A percentile compares a stretch with the other conserved stretches of the same genome.
Conservation (phyloP, 371 early-diverging fungal species). For the Mucor mucedo region DNA sequence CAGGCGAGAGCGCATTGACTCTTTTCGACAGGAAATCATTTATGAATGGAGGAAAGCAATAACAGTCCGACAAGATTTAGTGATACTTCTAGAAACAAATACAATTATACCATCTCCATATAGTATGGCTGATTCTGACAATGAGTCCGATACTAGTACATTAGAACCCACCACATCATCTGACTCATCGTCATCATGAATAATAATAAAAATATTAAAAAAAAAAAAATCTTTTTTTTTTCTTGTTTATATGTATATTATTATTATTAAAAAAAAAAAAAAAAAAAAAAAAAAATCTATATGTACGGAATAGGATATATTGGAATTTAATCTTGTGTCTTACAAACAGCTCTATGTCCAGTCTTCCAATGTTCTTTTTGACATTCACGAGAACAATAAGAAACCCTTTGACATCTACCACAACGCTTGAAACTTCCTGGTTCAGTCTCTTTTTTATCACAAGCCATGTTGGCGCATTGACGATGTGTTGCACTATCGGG, state of each 20-base stretch:
- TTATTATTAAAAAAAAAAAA: background rate
- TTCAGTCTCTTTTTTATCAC: conserved; percentile 57
- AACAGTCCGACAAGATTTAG: conserved; percentile 12
- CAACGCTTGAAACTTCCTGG: conserved; percentile 63
- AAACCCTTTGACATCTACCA: conserved; percentile 58
- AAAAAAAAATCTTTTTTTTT: background rate
- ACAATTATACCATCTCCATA: background rate
- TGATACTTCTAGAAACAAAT: conserved; percentile 2
- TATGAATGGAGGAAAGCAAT: conserved; percentile 26
- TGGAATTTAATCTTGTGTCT: conserved; percentile 4
- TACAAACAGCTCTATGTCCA: conserved; percentile 61
- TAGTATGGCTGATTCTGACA: background rate
- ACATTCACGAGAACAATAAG: conserved; percentile 65
- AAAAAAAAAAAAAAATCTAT: background rate
- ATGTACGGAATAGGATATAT: background rate
- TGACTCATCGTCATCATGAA: conserved; percentile 5
- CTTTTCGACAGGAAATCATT: conserved; percentile 27
- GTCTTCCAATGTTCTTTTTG: conserved; percentile 69
- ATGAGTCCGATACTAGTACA: conserved; percentile 9
- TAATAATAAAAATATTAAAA: background rate
- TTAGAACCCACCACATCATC: conserved; percentile 6
- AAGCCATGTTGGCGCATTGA: conserved; percentile 50
- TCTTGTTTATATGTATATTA: background rate
- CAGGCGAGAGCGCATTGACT: conserved; percentile 23
- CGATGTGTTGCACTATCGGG: conserved; percentile 44